phyloP scores from a whole-genome alignment of 352 stramenopile genomes.

The Thraustochytrium striatum region DNA sequence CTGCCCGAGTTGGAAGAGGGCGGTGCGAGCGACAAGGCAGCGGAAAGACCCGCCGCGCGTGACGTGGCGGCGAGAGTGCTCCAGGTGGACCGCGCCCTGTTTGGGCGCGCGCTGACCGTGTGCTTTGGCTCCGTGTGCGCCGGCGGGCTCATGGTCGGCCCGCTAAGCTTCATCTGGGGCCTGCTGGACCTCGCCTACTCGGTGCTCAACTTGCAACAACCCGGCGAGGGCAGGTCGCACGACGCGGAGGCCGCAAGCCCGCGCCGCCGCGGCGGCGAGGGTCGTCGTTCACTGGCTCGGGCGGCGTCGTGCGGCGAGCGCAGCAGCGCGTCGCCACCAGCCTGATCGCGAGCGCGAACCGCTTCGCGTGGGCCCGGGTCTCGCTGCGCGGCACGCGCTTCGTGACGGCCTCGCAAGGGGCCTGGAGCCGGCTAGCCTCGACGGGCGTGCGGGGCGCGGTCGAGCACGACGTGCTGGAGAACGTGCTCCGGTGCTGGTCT shows the following conservation, averaged over 20 bases:
- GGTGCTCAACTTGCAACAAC: background rate
- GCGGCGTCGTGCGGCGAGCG: background rate
- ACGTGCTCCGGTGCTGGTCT: background rate
- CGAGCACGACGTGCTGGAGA: background rate
- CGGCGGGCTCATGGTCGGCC: background rate
- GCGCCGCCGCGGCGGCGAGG: background rate
- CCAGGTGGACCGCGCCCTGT: background rate
- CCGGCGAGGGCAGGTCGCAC: background rate
- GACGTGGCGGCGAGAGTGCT: no score
- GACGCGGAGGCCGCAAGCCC: background rate
- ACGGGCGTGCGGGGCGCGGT: slow-evolving; percentile 6
- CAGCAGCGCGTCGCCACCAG: background rate
- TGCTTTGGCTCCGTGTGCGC: slow-evolving; percentile 38
- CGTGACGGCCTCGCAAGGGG: background rate
- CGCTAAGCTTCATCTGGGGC: background rate
- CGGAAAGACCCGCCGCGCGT: no score
- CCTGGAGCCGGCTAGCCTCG: background rate
- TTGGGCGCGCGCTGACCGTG: background rate
- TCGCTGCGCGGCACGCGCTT: slow-evolving; percentile 28
- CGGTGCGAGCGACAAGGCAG: background rate
- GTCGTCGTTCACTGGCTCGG: background rate
- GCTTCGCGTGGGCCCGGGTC: slow-evolving; percentile 25
- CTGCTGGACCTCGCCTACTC: background rate
- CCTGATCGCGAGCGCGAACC: background rate
- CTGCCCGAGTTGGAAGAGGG: background rate